These are phyloP conservation scores for Trichoderma asperellum DNA, from an alignment of 2,329 filamentous ascomycete genomes.

Conservation along the genomic window DNA sequence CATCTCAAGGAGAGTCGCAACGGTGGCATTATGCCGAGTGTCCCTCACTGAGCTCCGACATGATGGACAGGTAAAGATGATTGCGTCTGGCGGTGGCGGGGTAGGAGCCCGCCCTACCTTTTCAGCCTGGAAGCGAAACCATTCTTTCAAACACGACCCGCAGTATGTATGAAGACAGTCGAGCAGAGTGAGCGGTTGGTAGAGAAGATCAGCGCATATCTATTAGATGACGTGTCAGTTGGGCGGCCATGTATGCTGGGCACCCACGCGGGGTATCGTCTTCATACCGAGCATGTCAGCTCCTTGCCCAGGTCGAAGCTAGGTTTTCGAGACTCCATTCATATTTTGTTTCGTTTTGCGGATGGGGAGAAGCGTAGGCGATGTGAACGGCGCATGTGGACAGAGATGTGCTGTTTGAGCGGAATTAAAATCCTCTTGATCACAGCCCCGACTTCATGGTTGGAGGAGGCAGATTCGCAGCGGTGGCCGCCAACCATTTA, in stretches of 20 bases:
- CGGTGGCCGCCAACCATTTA: constrained; percentile 5
- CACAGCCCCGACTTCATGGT: background rate
- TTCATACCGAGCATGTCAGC: constrained; percentile 86
- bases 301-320: constrained; percentile 84
- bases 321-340: constrained; percentile 57
- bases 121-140: constrained; percentile 82
- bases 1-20: constrained; percentile 89
- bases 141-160: constrained; percentile 92
- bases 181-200: constrained; percentile 86
- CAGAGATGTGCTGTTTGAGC: background rate
- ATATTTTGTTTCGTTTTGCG: constrained; percentile 35
- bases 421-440: background rate
- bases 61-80: constrained; percentile 83
- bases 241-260: background rate
- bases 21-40: constrained; percentile 86
- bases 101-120: constrained; percentile 57
- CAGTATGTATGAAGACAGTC: constrained; percentile 97
- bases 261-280: background rate
- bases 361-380: background rate
- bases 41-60: constrained; percentile 86
- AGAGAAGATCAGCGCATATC: constrained; percentile 97
- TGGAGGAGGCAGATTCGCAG: constrained; percentile 9
- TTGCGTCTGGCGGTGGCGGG: constrained; percentile 52
- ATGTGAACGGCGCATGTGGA: background rate
- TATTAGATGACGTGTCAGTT: constrained; percentile 44